Evolutionary conservation across 352 stramenopile species (phyloP).

Genomic region (Elongisporangium undulatum): DNA sequence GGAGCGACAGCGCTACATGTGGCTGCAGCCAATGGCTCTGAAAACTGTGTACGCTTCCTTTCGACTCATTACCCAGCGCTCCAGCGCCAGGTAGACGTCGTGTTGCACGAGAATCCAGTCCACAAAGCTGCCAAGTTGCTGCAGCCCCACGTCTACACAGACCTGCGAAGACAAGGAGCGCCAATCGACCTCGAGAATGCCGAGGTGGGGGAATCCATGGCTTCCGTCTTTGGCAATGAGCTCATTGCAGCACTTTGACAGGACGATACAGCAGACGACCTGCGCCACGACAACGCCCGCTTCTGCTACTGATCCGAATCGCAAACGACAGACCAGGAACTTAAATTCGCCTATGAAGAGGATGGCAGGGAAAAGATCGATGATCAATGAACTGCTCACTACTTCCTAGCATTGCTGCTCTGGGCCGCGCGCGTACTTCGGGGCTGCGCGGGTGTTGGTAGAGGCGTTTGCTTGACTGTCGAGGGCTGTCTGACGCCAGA

Average conservation of each 20-base stretch:
- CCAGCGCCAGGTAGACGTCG: constrained; percentile 24
- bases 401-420: background rate
- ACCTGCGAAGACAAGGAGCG: constrained; percentile 26
- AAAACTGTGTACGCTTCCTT: constrained; percentile 48
- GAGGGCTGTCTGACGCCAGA: background rate
- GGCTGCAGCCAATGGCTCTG: constrained; percentile 34
- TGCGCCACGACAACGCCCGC: background rate
- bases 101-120: constrained; percentile 48
- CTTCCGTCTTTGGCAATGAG: background rate
- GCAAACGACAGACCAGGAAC: no score
- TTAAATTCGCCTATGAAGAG: no score
- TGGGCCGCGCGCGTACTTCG: background rate
- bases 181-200: constrained; percentile 52
- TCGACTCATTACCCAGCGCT: constrained; percentile 25
- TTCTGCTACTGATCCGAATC: background rate
- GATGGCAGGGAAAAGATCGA: no score
- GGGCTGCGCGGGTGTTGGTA: background rate
- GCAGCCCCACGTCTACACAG: constrained; percentile 35
- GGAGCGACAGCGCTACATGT: constrained; percentile 58
- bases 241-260: background rate
- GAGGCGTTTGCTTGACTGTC: background rate
- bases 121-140: constrained; percentile 57
- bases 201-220: constrained; percentile 30
- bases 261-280: background rate
- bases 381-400: background rate